These are phyloP conservation scores for Wickerhamiella brachini DNA, from an alignment of 805 yeast genomes.

Conservation along the genomic window DNA sequence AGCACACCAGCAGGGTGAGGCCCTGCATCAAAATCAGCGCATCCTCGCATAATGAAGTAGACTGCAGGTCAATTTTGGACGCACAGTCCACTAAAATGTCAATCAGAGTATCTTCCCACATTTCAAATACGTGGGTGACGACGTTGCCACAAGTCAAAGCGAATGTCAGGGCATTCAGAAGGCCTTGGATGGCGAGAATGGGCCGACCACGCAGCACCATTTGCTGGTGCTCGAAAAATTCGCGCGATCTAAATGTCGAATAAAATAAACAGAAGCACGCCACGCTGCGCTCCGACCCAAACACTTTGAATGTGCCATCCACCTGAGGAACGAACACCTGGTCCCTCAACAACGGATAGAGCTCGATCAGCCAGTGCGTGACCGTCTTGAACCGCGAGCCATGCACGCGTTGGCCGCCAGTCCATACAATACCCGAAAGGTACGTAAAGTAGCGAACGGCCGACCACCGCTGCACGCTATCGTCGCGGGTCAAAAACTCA, in stretches of 20 bases:
- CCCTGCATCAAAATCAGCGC: background rate
- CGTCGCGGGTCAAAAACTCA: background rate
- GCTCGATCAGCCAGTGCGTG: background rate
- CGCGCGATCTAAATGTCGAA: background rate
- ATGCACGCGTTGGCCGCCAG: background rate
- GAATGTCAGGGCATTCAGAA: background rate
- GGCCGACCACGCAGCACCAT: background rate
- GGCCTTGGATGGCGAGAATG: background rate
- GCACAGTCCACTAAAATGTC: background rate
- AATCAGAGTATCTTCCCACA: background rate
- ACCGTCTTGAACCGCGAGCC: background rate
- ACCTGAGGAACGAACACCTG: background rate
- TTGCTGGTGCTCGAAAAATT: background rate
- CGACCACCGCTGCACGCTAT: background rate
- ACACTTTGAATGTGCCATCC: background rate
- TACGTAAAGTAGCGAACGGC: background rate
- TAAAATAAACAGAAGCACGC: background rate
- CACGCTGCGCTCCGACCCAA: background rate
- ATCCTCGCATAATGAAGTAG: background rate
- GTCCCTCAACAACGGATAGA: background rate
- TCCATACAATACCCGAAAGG: background rate
- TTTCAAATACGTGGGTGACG: background rate
- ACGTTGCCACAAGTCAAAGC: background rate
- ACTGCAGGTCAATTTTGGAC: background rate
- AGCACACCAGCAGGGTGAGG: background rate